Evolutionary conservation across 164 flowering plant genomes (phyloP).

Genomic region (Annona cherimola): DNA sequence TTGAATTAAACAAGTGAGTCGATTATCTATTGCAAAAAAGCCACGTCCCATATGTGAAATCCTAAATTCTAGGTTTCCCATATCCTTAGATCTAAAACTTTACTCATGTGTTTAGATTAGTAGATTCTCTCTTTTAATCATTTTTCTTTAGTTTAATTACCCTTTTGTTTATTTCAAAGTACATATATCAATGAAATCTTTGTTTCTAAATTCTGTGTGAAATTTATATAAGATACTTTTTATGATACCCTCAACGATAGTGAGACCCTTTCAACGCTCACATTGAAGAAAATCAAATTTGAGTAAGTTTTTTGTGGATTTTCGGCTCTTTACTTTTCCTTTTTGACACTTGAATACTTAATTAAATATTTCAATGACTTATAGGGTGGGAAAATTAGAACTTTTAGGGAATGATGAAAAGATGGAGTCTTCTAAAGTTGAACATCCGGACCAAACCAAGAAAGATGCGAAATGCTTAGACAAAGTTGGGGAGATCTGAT

Average conservation of each 20-base stretch:
- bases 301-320: conserved; percentile 26
- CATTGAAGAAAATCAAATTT: conserved; percentile 22
- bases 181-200: too few relatives aligned
- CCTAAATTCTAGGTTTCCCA: too few relatives aligned
- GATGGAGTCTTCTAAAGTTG: conserved; percentile 19
- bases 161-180: too few relatives aligned
- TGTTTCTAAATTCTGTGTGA: too few relatives aligned
- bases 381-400: conserved; percentile 12
- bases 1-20: too few relatives aligned
- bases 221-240: conserved; percentile 53
- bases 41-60: too few relatives aligned
- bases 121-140: too few relatives aligned
- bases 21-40: too few relatives aligned
- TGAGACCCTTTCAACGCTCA: conserved; percentile 44
- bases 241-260: conserved; percentile 40
- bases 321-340: neutral
- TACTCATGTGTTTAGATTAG: too few relatives aligned
- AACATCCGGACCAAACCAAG: conserved; percentile 29
- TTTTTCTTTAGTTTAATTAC: too few relatives aligned
- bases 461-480: conserved; percentile 39
- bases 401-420: conserved; percentile 21
- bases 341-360: neutral
- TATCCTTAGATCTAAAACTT: too few relatives aligned
- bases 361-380: conserved; percentile 1
- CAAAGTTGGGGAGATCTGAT: conserved; percentile 32